Percentiles rank a stretch among this genome's conserved stretches.
Evolutionary conservation across 116 monocot species (phyloP).

Genomic region (Papilionanthe hybrid): DNA sequence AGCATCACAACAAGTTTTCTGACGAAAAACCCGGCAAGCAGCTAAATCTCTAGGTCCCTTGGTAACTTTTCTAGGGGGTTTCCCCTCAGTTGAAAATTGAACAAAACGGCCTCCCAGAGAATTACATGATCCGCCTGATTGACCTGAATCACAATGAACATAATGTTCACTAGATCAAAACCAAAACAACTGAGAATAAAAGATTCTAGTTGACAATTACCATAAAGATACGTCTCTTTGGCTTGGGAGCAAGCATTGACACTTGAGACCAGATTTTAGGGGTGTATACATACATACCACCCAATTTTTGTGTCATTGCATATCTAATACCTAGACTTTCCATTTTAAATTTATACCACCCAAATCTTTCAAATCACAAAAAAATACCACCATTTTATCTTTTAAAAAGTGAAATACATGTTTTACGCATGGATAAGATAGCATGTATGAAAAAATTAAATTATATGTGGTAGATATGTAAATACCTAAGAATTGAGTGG

Average conservation of each 20-base stretch:
- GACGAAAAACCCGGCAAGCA: constrained; percentile 75
- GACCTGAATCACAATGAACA: constrained; percentile 35
- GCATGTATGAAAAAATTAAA: no score
- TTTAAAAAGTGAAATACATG: no score
- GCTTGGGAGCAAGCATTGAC: background rate
- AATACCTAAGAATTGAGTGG: no score
- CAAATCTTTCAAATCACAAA: no score
- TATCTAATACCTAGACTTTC: no score
- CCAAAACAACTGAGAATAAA: background rate
- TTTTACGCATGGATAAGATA: no score
- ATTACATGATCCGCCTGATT: constrained; percentile 52
- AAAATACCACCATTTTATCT: no score
- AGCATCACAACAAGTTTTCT: constrained; percentile 90
- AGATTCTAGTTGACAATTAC: background rate
- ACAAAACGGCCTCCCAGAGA: constrained; percentile 87
- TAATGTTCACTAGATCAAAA: background rate
- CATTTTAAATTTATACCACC: no score
- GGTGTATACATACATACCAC: no score
- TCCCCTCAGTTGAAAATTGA: constrained; percentile 71
- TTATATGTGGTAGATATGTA: no score
- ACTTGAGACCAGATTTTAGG: background rate
- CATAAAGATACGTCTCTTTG: background rate
- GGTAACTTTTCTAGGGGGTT: constrained; percentile 56
- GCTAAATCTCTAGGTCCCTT: constrained; percentile 74
- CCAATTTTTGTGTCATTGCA: no score